Base-by-base conservation (phyloP, 2,329 filamentous ascomycete species). In the Colletotrichum musicola region DNA sequence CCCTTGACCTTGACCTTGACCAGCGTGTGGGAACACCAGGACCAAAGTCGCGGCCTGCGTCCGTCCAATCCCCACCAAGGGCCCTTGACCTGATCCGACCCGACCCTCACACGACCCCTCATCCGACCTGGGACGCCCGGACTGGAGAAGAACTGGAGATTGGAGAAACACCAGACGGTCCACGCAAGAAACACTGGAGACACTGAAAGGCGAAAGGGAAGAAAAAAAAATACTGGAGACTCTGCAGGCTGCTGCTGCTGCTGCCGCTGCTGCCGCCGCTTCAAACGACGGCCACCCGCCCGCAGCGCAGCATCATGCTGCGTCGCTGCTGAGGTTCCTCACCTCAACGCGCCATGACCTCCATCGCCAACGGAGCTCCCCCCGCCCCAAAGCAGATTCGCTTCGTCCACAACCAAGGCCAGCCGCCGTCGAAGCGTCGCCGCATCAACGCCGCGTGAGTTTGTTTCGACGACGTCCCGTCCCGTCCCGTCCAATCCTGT, bases 401-500 rank as follows among this genome's bases (percentile, higher is more conserved):
- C 74, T 95, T 95, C 78, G 92, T 95, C 74, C 92, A 93, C 72
- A 94, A 91, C 75, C 92, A 94, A 80, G 92, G 93, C 71, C 91
- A 93, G 72, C 93, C 93, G 56, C 92, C 93, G 70, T 91, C 91
- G 27, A 95, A 95, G 80, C 86, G 92, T 74, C 87, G 93, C 76
- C 86, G 93, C 74, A 93, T 95, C 75, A 93, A 91, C 81, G 91
- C 92, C 75, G 93, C 93, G 89, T 93, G 85, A 80, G 90, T 86
- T 62, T 35, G 30, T 35, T 35, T 35, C 30, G 7, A 9, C 30
- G 30, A 35, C 30, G 30, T 10, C 10, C 30, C 30, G 30, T 35
- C 30, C 30, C 30, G 30, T 35, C 30, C 30, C 7, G 7, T 35
- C 30, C 30, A 35, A 35, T 35, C 30, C 30, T 10, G 30, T 10